A percentile compares a stretch with the other conserved stretches of the same genome.
Evolutionary conservation across 192 early-diverging fungal genomes (phyloP).

Genomic region (Backusella mclennaniae): DNA sequence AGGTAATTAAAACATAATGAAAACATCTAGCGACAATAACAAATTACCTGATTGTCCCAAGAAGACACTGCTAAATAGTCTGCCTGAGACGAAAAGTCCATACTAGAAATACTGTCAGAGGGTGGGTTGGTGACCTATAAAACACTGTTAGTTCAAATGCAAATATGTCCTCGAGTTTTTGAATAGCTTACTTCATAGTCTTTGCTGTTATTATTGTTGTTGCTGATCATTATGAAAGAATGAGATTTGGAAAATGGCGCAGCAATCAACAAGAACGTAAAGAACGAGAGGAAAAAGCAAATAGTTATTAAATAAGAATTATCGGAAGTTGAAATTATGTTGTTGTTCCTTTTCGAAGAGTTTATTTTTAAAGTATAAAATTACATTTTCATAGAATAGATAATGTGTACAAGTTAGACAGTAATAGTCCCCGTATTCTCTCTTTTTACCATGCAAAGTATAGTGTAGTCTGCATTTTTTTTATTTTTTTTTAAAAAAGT

Average conservation of each 20-base stretch:
- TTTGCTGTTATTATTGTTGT: constrained; percentile 6
- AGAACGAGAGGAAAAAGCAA: neutral
- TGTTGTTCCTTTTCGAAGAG: neutral
- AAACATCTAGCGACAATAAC: neutral
- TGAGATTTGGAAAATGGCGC: neutral
- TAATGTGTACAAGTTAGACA: neutral
- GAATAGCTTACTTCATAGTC: constrained; percentile 22
- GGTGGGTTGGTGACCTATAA: constrained; percentile 61
- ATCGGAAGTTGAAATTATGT: neutral
- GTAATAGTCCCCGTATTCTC: neutral
- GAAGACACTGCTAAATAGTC: constrained; percentile 85
- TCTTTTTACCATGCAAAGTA: too few relatives aligned
- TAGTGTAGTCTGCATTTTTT: too few relatives aligned
- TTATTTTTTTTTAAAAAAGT: neutral
- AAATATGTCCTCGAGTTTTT: neutral
- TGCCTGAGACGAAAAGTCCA: constrained; percentile 79
- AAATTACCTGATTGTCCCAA: constrained; percentile 75
- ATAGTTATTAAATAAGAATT: neutral
- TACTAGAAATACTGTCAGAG: constrained; percentile 72
- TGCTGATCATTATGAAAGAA: neutral
- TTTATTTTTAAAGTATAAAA: too few relatives aligned
- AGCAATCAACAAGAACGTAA: neutral
- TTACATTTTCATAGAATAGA: neutral
- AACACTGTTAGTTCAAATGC: neutral
- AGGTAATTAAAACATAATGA: neutral